These are phyloP conservation scores for Platanthera zijinensis DNA, from an alignment of 106 monocot species.

Conservation along the genomic window DNA sequence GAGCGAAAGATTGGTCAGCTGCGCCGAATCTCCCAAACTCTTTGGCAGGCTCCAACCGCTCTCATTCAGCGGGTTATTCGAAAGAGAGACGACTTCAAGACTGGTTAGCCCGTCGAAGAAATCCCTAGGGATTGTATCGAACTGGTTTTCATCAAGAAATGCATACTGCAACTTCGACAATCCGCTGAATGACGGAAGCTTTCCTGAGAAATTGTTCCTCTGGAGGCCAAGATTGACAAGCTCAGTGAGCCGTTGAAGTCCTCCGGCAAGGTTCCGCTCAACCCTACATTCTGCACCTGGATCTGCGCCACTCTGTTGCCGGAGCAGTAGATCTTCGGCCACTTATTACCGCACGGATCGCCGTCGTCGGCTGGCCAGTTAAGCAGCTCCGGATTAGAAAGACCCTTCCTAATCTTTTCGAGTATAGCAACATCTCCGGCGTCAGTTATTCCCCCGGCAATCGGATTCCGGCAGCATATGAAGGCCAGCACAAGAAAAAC, in stretches of 20 bases:
- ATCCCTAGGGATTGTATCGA: slow-evolving; percentile 50
- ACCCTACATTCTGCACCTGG: slow-evolving; percentile 34
- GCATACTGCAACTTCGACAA: slow-evolving; percentile 38
- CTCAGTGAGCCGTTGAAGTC: slow-evolving; percentile 46
- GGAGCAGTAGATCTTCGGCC: slow-evolving; percentile 38
- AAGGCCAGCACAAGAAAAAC: no score
- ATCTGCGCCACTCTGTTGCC: slow-evolving; percentile 38
- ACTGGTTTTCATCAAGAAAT: slow-evolving; percentile 35
- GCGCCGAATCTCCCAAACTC: slow-evolving; percentile 24
- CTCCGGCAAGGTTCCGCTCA: slow-evolving; percentile 39
- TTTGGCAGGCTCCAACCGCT: slow-evolving; percentile 43
- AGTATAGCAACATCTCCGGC: slow-evolving; percentile 25
- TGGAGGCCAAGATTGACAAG: slow-evolving; percentile 51
- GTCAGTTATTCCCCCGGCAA: slow-evolving; percentile 21
- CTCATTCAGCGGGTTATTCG: slow-evolving; percentile 37
- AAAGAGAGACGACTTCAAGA: slow-evolving; percentile 36
- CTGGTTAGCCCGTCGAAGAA: slow-evolving; percentile 48
- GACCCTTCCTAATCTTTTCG: slow-evolving; percentile 23
- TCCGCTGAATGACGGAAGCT: slow-evolving; percentile 47
- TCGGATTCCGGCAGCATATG: neutral
- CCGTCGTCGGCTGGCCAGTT: slow-evolving; percentile 17
- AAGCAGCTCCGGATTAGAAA: slow-evolving; percentile 38
- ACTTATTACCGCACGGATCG: slow-evolving; percentile 48
- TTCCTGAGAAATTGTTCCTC: slow-evolving; percentile 45
- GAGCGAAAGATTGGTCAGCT: slow-evolving; percentile 36